These are phyloP conservation scores for Albophoma yamanashiensis DNA, from an alignment of 2,329 filamentous ascomycete genomes.

Conservation along the genomic window DNA sequence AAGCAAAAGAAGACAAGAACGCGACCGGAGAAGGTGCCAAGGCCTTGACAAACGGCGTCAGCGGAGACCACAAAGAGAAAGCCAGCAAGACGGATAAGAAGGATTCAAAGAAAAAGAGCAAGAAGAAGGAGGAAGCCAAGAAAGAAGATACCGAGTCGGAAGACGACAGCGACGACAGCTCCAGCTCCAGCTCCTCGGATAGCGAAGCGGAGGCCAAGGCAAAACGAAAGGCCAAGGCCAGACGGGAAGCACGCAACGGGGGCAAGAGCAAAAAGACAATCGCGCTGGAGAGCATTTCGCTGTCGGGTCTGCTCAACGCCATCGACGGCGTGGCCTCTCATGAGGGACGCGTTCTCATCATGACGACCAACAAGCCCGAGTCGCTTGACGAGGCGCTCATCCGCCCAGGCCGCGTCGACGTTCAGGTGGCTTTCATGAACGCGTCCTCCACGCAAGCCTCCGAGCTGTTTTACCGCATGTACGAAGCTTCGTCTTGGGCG, in stretches of 20 bases:
- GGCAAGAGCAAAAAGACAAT: conserved; percentile 6
- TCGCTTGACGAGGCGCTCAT: conserved; percentile 64
- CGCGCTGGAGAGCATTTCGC: conserved; percentile 44
- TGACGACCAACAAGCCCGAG: conserved; percentile 72
- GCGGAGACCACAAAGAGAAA: conserved; percentile 23
- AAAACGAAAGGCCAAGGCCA: conserved; percentile 7
- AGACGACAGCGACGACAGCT: conserved; percentile 10
- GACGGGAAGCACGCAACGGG: not conserved
- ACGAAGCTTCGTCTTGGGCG: conserved; percentile 27
- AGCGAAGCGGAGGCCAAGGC: conserved; percentile 8
- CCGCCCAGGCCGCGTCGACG: conserved; percentile 61
- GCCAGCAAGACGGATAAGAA: conserved; percentile 13
- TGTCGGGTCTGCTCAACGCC: conserved; percentile 71
- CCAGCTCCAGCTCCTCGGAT: conserved; percentile 11
- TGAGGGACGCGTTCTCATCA: conserved; percentile 69
- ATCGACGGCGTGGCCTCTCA: conserved; percentile 75
- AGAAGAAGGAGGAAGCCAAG: conserved; percentile 1
- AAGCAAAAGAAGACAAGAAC: conserved; percentile 1
- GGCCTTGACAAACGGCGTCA: conserved; percentile 16
- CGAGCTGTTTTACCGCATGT: conserved; percentile 53
- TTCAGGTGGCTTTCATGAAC: conserved; percentile 54
- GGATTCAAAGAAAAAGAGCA: not conserved
- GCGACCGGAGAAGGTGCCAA: conserved; percentile 5
- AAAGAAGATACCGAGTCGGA: conserved; percentile 8
- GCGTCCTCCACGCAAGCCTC: conserved; percentile 41